A percentile compares a stretch with the other conserved stretches of the same genome.
Evolutionary conservation across 257 asterid species (phyloP).

Genomic region (Phtheirospermum japonicum): DNA sequence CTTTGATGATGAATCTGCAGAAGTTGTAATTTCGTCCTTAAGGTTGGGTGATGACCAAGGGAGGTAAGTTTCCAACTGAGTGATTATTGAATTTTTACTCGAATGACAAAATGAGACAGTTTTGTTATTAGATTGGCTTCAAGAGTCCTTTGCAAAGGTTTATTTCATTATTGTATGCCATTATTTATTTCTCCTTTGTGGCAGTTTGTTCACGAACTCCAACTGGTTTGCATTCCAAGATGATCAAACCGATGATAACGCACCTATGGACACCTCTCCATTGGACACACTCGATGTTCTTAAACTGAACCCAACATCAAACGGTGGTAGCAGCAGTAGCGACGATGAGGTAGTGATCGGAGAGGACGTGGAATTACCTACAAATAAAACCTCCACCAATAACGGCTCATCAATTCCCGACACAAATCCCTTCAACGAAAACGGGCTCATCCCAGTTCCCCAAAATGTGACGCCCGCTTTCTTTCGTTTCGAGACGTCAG

Average conservation of each 20-base stretch:
- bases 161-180: slow-evolving; percentile 22
- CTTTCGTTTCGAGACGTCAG: slow-evolving; percentile 65
- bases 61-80: slow-evolving; percentile 50
- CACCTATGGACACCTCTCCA: slow-evolving; percentile 51
- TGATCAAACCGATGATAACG: slow-evolving; percentile 49
- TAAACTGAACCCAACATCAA: slow-evolving; percentile 37
- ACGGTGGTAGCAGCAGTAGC: slow-evolving; percentile 56
- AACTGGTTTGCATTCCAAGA: slow-evolving; percentile 99
- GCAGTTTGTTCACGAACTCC: slow-evolving; percentile 96
- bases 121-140: background rate
- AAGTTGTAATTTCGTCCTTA: slow-evolving; percentile 92
- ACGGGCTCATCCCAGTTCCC: slow-evolving; percentile 11
- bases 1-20: slow-evolving; percentile 96
- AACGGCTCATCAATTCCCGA: slow-evolving; percentile 32
- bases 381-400: slow-evolving; percentile 37
- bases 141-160: background rate
- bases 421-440: slow-evolving; percentile 30
- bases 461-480: slow-evolving; percentile 39
- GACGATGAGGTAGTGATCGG: slow-evolving; percentile 96
- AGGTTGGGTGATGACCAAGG: slow-evolving; percentile 97
- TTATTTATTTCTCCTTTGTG: slow-evolving; percentile 29
- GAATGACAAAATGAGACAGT: background rate
- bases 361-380: slow-evolving; percentile 73
- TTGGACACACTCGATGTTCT: slow-evolving; percentile 58
- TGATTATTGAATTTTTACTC: background rate